Evolutionary conservation across 225 moss, liverwort and hornwort genomes (phyloP).

Genomic region (Ulota crispa): DNA sequence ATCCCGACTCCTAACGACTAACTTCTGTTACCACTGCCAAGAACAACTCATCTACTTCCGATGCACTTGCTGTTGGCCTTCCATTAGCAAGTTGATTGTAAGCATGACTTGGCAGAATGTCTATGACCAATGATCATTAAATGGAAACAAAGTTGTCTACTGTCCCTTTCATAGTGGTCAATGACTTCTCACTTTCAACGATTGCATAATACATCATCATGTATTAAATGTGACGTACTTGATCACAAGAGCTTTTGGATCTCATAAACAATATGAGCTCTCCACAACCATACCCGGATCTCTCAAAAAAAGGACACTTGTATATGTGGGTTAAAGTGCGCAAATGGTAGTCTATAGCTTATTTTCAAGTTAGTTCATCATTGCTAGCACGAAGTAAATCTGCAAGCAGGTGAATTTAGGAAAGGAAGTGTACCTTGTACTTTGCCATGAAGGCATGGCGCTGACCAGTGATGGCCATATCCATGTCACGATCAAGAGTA

Average conservation of each 20-base stretch:
- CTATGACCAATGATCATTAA: background rate
- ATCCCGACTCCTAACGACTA: background rate
- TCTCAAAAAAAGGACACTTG: background rate
- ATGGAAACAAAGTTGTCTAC: background rate
- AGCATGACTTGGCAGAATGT: background rate
- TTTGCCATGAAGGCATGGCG: constrained; percentile 87
- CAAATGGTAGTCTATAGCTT: background rate
- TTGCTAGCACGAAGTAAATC: background rate
- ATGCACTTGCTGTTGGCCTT: background rate
- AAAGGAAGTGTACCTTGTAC: constrained; percentile 66
- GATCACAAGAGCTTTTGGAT: background rate
- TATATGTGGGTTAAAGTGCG: background rate
- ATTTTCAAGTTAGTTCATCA: background rate
- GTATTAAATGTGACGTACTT: background rate
- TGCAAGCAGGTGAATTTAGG: background rate
- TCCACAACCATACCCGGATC: background rate
- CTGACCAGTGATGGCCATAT: constrained; percentile 95
- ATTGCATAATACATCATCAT: background rate
- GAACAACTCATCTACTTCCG: background rate
- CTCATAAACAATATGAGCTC: background rate
- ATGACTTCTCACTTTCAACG: background rate
- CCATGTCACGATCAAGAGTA: constrained; percentile 86
- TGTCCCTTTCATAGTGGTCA: background rate
- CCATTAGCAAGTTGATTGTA: background rate
- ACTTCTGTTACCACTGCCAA: background rate